Percentiles rank a stretch among this genome's conserved stretches.
Conservation (phyloP, 331 rosid genomes). For the Malus hybrid region DNA sequence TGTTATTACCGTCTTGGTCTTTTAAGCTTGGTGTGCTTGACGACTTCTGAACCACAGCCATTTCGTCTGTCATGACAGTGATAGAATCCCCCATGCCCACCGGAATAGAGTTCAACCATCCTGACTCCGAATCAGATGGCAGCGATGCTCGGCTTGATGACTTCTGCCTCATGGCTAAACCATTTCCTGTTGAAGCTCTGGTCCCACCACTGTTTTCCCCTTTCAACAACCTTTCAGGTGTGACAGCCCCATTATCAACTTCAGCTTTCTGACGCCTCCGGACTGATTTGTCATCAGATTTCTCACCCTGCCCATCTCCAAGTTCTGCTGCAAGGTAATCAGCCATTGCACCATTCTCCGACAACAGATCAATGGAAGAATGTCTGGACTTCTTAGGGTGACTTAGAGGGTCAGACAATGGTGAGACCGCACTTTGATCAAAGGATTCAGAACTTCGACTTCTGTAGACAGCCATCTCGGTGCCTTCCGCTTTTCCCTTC, state of each 20-base stretch:
- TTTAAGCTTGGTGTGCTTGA: conserved; percentile 57
- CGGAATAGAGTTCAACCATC: conserved; percentile 55
- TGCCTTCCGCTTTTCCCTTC: conserved; percentile 28
- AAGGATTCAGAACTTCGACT: conserved; percentile 33
- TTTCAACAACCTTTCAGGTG: conserved; percentile 48
- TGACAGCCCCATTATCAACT: conserved; percentile 38
- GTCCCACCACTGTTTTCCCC: conserved; percentile 50
- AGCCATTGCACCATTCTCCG: conserved; percentile 34
- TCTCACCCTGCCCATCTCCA: conserved; percentile 44
- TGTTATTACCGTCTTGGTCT: conserved; percentile 55
- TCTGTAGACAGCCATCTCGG: conserved; percentile 54
- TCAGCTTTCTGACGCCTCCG: conserved; percentile 72
- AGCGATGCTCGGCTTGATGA: conserved; percentile 49
- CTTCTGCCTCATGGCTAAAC: conserved; percentile 59
- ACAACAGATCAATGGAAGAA: conserved; percentile 30
- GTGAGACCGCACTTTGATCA: conserved; percentile 35
- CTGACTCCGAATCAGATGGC: conserved; percentile 45
- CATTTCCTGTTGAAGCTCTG: conserved; percentile 53
- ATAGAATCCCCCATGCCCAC: conserved; percentile 66
- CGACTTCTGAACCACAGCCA: conserved; percentile 54
- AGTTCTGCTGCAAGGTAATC: conserved; percentile 30
- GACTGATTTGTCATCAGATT: conserved; percentile 64
- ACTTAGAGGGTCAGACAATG: conserved; percentile 27
- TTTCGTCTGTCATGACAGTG: conserved; percentile 42
- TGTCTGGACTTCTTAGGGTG: conserved; percentile 34